Evolutionary conservation across 345 rosid genomes (phyloP).

Genomic region (Salix arbutifolia): DNA sequence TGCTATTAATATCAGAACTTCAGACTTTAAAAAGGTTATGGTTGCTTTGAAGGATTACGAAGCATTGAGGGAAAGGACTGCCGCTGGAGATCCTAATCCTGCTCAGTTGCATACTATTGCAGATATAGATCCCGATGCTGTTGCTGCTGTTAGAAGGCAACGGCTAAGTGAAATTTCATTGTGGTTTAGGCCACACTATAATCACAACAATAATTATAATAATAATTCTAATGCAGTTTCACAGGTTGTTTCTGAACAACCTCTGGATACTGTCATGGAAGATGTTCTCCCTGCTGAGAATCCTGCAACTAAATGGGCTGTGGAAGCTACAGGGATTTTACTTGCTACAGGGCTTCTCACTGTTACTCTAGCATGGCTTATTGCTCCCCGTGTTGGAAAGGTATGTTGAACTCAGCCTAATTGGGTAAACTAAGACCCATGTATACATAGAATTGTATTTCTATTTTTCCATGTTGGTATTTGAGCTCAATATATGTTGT

Average conservation of each 20-base stretch:
- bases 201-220: constrained; percentile 23
- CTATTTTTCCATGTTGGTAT: background rate
- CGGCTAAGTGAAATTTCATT: constrained; percentile 72
- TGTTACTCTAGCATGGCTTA: constrained; percentile 88
- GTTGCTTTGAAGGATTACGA: constrained; percentile 72
- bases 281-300: constrained; percentile 48
- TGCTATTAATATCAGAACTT: constrained; percentile 54
- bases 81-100: constrained; percentile 59
- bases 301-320: constrained; percentile 90
- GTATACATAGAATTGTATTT: background rate
- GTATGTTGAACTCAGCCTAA: constrained; percentile 26
- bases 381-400: constrained; percentile 98
- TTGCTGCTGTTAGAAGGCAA: constrained; percentile 77
- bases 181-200: constrained; percentile 69
- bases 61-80: constrained; percentile 62
- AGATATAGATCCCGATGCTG: constrained; percentile 69
- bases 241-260: constrained; percentile 65
- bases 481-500: background rate
- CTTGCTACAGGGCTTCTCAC: constrained; percentile 90
- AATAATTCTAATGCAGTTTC: constrained; percentile 42
- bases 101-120: constrained; percentile 37
- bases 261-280: constrained; percentile 44
- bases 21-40: constrained; percentile 63
- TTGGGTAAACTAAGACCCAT: background rate
- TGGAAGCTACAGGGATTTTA: constrained; percentile 91